These are phyloP conservation scores for Penicillium freii DNA, from an alignment of 2,329 filamentous ascomycete genomes.

Conservation along the genomic window DNA sequence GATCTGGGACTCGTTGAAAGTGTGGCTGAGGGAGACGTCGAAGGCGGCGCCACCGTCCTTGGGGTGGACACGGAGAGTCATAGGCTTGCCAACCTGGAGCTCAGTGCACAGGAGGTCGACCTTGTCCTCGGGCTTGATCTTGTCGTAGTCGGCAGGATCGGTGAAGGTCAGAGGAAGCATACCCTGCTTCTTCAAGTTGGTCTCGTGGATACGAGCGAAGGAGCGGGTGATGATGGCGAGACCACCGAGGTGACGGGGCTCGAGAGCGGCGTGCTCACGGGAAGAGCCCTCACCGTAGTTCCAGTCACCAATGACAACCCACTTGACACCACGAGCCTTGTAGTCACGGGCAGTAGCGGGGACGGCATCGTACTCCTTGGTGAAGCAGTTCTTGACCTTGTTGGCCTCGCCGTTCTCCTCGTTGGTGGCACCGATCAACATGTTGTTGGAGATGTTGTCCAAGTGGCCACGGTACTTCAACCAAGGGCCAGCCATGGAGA, in stretches of 20 bases:
- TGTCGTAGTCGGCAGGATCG: conserved; percentile 95
- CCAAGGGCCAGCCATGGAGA: conserved; percentile 94
- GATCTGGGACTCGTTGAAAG: conserved; percentile 96
- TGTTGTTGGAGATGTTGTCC: conserved; percentile 97
- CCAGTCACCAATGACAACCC: conserved; percentile 98
- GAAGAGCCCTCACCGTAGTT: conserved; percentile 99
- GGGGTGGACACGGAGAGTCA: conserved; percentile 89
- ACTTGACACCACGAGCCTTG: conserved; percentile 93
- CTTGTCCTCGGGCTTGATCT: conserved; percentile 88
- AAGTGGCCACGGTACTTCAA: conserved; percentile 99
- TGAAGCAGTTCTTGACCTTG: conserved; percentile 91
- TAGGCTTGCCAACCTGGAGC: conserved; percentile 85
- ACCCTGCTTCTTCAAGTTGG: conserved; percentile 99
- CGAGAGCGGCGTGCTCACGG: conserved; percentile 95
- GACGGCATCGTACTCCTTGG: conserved; percentile 79
- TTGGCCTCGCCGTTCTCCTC: conserved; percentile 94
- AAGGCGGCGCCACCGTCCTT: conserved; percentile 73
- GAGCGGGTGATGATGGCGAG: conserved; percentile 93
- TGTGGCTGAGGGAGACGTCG: conserved; percentile 83
- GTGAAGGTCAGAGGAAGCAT: conserved; percentile 98
- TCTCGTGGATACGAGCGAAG: conserved; percentile 99
- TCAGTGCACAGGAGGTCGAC: conserved; percentile 87
- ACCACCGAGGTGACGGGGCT: conserved; percentile 95
- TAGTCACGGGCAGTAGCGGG: conserved; percentile 95
- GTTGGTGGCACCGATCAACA: conserved; percentile 94